phyloP scores from a whole-genome alignment of 805 yeast genomes.

The Saturnispora silvae region DNA sequence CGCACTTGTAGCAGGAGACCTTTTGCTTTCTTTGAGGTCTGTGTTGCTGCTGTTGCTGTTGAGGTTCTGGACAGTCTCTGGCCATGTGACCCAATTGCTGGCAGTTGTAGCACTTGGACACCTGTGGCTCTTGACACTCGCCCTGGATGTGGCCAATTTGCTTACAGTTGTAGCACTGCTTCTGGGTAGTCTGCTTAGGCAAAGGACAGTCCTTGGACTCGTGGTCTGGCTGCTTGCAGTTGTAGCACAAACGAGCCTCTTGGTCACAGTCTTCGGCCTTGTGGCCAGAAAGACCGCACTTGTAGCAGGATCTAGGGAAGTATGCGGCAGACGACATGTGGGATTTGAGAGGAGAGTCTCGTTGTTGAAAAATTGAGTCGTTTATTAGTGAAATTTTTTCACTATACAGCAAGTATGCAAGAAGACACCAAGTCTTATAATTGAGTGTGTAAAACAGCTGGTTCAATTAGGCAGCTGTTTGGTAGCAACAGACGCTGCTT shows the following conservation, averaged over 20 bases:
- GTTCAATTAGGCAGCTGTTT: no score
- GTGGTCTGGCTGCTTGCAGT: slow-evolving; percentile 85
- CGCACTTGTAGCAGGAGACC: slow-evolving; percentile 78
- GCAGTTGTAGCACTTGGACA: slow-evolving; percentile 66
- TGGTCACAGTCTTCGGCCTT: slow-evolving; percentile 81
- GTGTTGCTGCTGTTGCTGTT: slow-evolving; percentile 5
- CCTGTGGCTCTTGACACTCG: slow-evolving; percentile 63
- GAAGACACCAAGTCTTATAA: no score
- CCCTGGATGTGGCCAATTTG: slow-evolving; percentile 81
- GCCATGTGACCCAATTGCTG: slow-evolving; percentile 74
- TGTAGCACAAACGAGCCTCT: slow-evolving; percentile 81
- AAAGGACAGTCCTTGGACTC: slow-evolving; percentile 82
- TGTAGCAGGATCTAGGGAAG: slow-evolving; percentile 67
- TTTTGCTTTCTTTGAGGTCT: slow-evolving; percentile 13
- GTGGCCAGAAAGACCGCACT: slow-evolving; percentile 89
- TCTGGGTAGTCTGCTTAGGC: slow-evolving; percentile 74
- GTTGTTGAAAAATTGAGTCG: background rate
- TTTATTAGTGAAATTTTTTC: background rate
- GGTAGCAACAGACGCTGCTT: no score
- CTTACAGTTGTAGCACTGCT: slow-evolving; percentile 91
- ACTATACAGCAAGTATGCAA: no score
- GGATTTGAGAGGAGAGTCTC: background rate
- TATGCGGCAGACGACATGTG: slow-evolving; percentile 8
- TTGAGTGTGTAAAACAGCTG: no score
- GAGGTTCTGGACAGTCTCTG: slow-evolving; percentile 46